Base-by-base conservation (phyloP, 768 basidiomycete genomes). In the Artomyces pyxidatus region DNA sequence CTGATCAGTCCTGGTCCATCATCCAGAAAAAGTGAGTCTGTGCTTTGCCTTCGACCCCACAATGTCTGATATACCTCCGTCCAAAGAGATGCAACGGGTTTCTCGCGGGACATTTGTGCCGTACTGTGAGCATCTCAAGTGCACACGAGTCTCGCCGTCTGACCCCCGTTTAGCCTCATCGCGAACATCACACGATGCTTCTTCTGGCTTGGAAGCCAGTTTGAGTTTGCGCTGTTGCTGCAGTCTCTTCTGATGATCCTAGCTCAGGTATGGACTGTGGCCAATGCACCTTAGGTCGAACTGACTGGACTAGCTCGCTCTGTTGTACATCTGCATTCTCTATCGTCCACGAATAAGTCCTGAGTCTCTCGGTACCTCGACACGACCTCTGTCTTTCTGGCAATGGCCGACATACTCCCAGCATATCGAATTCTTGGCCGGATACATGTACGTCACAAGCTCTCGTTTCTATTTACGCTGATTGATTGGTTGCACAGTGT, bases 181-280 rank as follows among this genome's bases (percentile, higher is more conserved):
- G 87, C 88, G 43, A 92, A 92, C 64, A 88, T 91, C 46, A 84
- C 85, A 22, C 75, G 89, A 59, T 92, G 89, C 64, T 92, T 90
- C 72, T 92, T 91, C 68, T 92, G 89, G 89, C 68, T 92, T 29
- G 89, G 89, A 48, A 71, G 82, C 32, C 85, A 60, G 45, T 92
- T 89, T 63, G 89, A 91, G 68, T 65, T 75, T 40, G 76, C 88
- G 2, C 66, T 92, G 45, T 71, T 92, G n/a, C 56, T 88, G 8
- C 89, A 92, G 65, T 88, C 87, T 16, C 65, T 91, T 48, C 69
- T 92, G 45, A 88, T 92, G 89, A 90, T 92, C 52, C 53, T 84
- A 39, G 80, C 88, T 14, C 89, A 92, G 69, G 88, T 87, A 59
- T 45, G 73, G 59, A 32, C 22, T 4, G 35, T 26, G 17, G 32